Evolutionary conservation across 1,139 yeast genomes (phyloP).

Genomic region (Pichia sp.): DNA sequence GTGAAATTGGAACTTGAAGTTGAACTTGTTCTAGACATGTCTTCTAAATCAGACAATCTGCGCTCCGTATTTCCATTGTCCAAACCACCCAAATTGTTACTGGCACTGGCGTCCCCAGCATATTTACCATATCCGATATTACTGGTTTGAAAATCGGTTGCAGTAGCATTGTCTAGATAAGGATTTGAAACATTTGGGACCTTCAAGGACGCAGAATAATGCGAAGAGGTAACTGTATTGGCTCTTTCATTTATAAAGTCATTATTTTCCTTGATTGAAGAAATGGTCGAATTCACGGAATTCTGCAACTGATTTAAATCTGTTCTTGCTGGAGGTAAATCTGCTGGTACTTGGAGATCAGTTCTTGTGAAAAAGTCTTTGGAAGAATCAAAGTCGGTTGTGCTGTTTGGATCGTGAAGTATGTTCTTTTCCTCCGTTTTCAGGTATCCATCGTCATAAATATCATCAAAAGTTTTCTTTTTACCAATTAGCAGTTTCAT

Average conservation of each 20-base stretch:
- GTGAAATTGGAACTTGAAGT: slow-evolving; percentile 52
- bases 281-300: neutral
- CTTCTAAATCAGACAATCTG: slow-evolving; percentile 1
- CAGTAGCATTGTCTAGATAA: slow-evolving; percentile 12
- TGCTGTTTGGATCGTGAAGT: neutral
- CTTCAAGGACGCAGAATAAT: slow-evolving; percentile 11
- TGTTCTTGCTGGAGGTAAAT: neutral
- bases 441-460: slow-evolving; percentile 10
- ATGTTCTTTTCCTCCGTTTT: slow-evolving; percentile 5
- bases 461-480: slow-evolving; percentile 4
- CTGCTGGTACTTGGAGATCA: neutral
- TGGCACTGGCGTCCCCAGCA: no score
- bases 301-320: neutral
- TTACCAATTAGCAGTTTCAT: slow-evolving; percentile 12
- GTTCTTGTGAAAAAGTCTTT: neutral
- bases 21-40: slow-evolving; percentile 1
- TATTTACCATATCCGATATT: neutral
- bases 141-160: neutral
- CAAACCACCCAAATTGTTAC: neutral
- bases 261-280: slow-evolving; percentile 4
- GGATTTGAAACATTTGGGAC: slow-evolving; percentile 22
- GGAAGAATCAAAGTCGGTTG: neutral
- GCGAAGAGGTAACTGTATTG: slow-evolving; percentile 1
- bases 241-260: neutral
- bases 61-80: slow-evolving; percentile 4